phyloP scores from a whole-genome alignment of 2,329 filamentous ascomycete genomes.

The Fusarium albosuccineum region DNA sequence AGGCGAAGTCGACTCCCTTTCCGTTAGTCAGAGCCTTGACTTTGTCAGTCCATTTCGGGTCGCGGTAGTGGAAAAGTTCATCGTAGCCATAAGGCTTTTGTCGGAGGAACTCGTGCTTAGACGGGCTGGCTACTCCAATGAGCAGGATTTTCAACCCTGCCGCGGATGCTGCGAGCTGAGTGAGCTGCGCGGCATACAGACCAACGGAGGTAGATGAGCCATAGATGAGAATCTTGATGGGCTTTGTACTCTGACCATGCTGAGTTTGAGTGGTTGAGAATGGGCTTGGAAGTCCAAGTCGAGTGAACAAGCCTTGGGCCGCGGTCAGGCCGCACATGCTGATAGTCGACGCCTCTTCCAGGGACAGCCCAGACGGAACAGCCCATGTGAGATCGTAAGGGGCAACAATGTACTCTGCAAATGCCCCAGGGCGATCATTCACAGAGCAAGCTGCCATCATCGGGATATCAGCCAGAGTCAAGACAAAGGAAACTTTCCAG shows the following conservation, averaged over 20 bases:
- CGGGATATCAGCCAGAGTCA: background rate
- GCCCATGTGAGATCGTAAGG: conserved; percentile 55
- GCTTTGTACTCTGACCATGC: fast-evolving
- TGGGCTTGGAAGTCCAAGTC: conserved; percentile 52
- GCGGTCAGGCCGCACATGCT: conserved; percentile 59
- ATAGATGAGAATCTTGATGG: conserved; percentile 47
- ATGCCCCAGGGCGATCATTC: conserved; percentile 59
- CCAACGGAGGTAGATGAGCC: conserved; percentile 52
- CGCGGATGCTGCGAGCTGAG: conserved; percentile 19
- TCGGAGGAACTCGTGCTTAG: conserved; percentile 45
- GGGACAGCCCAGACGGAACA: conserved; percentile 48
- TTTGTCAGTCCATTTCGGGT: conserved; percentile 50
- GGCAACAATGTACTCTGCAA: conserved; percentile 56
- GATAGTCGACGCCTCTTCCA: conserved; percentile 55
- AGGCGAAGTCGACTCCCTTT: conserved; percentile 51
- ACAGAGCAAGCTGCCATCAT: conserved; percentile 50
- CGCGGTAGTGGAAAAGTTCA: conserved; percentile 54
- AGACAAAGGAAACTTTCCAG: too few relatives aligned
- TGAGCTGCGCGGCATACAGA: conserved; percentile 50
- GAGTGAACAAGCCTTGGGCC: conserved; percentile 56
- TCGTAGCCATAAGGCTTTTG: conserved; percentile 54
- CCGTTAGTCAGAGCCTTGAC: conserved; percentile 43
- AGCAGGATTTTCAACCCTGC: conserved; percentile 37
- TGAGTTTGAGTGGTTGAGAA: conserved; percentile 37
- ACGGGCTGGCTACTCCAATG: conserved; percentile 48